Percentiles rank a stretch among this genome's conserved stretches.
phyloP scores from a whole-genome alignment of 495 filamentous ascomycete genomes.

The Xylona heveae region DNA sequence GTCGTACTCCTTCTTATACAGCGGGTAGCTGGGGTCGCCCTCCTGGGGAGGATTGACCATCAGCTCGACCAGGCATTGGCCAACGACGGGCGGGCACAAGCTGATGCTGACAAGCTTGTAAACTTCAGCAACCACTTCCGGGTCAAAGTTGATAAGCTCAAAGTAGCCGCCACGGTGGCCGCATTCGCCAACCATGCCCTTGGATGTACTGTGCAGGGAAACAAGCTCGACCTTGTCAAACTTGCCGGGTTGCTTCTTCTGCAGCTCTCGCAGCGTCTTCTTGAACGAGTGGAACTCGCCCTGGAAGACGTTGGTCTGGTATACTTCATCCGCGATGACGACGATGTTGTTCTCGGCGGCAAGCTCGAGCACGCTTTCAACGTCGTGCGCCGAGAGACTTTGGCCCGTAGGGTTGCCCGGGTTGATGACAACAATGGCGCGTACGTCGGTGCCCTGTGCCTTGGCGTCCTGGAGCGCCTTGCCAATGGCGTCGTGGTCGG shows the following conservation, averaged over 20 bases:
- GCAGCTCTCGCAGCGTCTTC: conserved; percentile 62
- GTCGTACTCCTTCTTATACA: conserved; percentile 71
- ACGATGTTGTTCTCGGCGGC: conserved; percentile 75
- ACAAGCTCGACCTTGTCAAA: conserved; percentile 77
- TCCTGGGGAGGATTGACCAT: conserved; percentile 86
- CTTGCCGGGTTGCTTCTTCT: conserved; percentile 46
- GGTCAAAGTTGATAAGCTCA: conserved; percentile 76
- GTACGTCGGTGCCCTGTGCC: conserved; percentile 57
- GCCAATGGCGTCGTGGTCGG: conserved; percentile 56
- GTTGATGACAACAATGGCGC: conserved; percentile 91
- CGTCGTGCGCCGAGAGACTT: conserved; percentile 53
- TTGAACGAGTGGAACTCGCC: conserved; percentile 94
- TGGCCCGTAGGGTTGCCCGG: conserved; percentile 94
- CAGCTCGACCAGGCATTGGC: conserved; percentile 85
- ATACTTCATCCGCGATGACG: conserved; percentile 87
- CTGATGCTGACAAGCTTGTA: conserved; percentile 97
- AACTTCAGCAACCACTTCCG: conserved; percentile 71
- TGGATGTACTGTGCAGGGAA: conserved; percentile 22
- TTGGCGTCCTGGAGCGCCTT: conserved; percentile 47
- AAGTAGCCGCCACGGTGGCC: conserved; percentile 96
- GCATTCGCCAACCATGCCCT: conserved; percentile 9
- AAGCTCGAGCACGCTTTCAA: conserved; percentile 61
- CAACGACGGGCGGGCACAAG: conserved; percentile 85
- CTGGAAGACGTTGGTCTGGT: conserved; percentile 94
- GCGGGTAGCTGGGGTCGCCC: conserved; percentile 59